Evolutionary conservation across 2,329 filamentous ascomycete genomes (phyloP).

Genomic region (Colletotrichum spaethianum): DNA sequence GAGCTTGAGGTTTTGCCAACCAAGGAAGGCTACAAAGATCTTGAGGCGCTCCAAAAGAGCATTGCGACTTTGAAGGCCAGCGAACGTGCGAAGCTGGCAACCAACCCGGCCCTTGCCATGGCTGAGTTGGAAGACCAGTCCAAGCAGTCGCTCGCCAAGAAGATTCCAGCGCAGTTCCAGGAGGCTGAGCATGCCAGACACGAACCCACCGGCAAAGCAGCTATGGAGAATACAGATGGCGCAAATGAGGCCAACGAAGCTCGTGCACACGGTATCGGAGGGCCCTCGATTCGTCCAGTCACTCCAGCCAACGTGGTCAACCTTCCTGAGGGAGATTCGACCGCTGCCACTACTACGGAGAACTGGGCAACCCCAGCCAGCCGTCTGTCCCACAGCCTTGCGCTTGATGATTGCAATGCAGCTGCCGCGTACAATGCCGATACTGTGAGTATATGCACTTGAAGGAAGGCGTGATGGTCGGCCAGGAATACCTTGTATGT

Average conservation of each 20-base stretch:
- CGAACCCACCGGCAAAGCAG: background rate
- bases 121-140: constrained; percentile 27
- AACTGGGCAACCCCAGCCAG: constrained; percentile 36
- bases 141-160: constrained; percentile 1
- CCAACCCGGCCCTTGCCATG: constrained; percentile 19
- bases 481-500: background rate
- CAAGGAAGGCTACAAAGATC: constrained; percentile 49
- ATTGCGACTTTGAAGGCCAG: constrained; percentile 49
- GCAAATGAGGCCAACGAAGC: background rate
- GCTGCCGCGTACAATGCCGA: background rate
- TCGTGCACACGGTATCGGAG: background rate
- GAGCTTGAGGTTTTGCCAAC: constrained; percentile 53
- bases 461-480: background rate
- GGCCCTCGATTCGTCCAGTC: constrained; percentile 19
- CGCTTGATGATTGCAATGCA: background rate
- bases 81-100: constrained; percentile 25
- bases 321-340: constrained; percentile 18
- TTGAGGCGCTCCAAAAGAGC: constrained; percentile 50
- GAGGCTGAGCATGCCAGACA: constrained; percentile 24
- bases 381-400: constrained; percentile 25
- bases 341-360: constrained; percentile 29
- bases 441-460: background rate
- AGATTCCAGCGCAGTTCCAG: constrained; percentile 5
- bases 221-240: background rate
- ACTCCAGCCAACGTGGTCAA: constrained; percentile 26